Conservation (phyloP, 176 grass and related monocot genomes). For the Aegilops bicornis region DNA sequence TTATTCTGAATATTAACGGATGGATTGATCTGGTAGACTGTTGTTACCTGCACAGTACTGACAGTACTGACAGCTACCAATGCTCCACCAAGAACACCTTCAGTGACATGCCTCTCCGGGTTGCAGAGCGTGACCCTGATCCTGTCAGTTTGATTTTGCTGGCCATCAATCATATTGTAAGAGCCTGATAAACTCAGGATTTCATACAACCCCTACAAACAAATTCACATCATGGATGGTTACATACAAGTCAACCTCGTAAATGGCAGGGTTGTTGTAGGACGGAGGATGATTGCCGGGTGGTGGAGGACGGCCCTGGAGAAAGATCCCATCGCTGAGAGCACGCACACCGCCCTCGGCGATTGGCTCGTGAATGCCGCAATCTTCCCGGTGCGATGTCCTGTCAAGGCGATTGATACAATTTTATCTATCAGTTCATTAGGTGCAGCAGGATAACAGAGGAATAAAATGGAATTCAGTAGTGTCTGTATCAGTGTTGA, state of each 20-base stretch:
- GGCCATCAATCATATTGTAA: constrained; percentile 55
- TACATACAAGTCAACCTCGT: not conserved
- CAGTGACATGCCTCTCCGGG: constrained; percentile 61
- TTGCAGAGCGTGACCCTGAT: constrained; percentile 67
- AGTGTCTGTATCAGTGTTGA: too few species aligned
- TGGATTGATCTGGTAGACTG: not conserved
- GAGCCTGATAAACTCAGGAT: constrained; percentile 67
- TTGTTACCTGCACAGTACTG: constrained; percentile 64
- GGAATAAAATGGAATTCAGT: too few species aligned
- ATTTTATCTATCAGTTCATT: not conserved
- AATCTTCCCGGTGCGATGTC: constrained; percentile 62
- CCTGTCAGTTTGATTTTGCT: constrained; percentile 39
- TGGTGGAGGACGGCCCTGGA: constrained; percentile 64
- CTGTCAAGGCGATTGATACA: constrained; percentile 3
- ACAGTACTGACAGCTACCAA: constrained; percentile 60
- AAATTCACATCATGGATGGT: not conserved
- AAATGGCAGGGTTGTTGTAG: constrained; percentile 43
- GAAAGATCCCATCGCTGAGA: constrained; percentile 77
- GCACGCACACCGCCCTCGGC: constrained; percentile 61
- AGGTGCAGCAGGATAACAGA: too few species aligned
- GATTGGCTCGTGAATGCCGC: constrained; percentile 58
- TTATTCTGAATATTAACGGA: too few species aligned
- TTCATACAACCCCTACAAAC: constrained; percentile 60
- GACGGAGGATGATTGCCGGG: constrained; percentile 34
- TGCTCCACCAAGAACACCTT: constrained; percentile 60